Evolutionary conservation across 2,329 filamentous ascomycete species (phyloP), one percentile per base, ranked within the genome.

Genomic region (Zelopaecilomyces penicillatus): DNA sequence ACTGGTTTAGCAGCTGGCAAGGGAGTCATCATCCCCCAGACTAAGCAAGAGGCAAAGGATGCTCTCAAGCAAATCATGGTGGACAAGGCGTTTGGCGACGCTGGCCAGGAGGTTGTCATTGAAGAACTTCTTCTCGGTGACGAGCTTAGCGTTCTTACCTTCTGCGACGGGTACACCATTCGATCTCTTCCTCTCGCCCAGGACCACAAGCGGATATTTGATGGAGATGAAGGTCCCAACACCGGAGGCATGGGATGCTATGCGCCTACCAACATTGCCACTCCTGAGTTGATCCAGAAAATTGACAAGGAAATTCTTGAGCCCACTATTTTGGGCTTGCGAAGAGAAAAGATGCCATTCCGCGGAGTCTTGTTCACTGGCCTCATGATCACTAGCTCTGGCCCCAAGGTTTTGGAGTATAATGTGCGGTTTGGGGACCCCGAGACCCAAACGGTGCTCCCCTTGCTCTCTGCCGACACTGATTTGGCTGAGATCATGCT

Each of bases 191-290:
- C 91, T 5, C 84, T 93, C 1, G 91, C 91, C 2, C 93, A 98
- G 65, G 93, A 97, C 64, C 93, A 98, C 73, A 97, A 98, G 76
- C 80, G 89, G 50, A 89, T 94, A 52, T 86, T 85, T 43, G 93
- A 98, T 19, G 87, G 86, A 44, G 91, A 97, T 61, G 75, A 79
- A 41, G 93, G 93, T 2, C 87, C 89, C 33, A 97, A 97, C 68
- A 97, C 93, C 2, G 93, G 91, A 48, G 93, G 93, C 35, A 97
- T 97, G 93, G 93, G 93, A 42, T 95, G 89, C 61, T 97, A 97
- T 65, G 89, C 90, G 11, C 87, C 87, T n/a, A 94, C 90, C 2
- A 85, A 80, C 51, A 83, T 90, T 56, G 82, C 84, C 30, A 85
- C 83, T 0, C 77, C 81, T 42, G 79, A 83, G 49, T 73, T 95